Evolutionary conservation across 2,329 filamentous ascomycete species (phyloP), one percentile per base, ranked within the genome.

Genomic region (Arachnopeziza araneosa): DNA sequence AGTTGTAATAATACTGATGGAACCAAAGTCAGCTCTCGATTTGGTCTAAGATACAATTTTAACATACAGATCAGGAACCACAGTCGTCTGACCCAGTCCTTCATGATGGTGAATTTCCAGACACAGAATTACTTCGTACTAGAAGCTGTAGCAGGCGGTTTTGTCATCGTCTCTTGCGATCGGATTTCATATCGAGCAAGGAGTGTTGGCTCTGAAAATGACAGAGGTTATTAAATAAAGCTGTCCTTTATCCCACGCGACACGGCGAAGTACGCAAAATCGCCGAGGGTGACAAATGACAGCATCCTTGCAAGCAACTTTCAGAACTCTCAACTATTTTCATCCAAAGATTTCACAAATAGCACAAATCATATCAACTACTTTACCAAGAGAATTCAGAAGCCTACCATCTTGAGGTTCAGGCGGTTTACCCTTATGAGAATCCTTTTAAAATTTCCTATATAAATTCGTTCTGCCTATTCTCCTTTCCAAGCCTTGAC

Each of bases 401-500:
- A 30, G 26, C 26, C 4, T 30, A 30, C 4, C 4, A 30, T 30
- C 5, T 4, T 30, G 4, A 9, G 9, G 4, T 30, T 9, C 26
- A 30, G 5, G 26, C 9, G 26, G 5, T 9, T 30, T 30, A 30
- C 4, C 26, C 26, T 30, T 30, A n/a, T n/a, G n/a, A n/a, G 4
- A 30, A 9, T 30, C 36, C 17, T 44, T 14, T 14, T 32, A 32
- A 32, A 19, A 44, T 19, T 7, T 44, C 17, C 26, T 44, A 44
- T 44, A 4, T 44, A 44, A 44, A 44, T 19, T 44, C 12, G 26
- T 44, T 44, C 36, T 19, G 24, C 21, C 62, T 58, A 71, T n/a
- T 68, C 64, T 54, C 67, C 67, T 64, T 59, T 72, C 75, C 75
- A 77, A 24, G 70, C 73, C 58, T 74, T 75, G 10, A 77, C 69